phyloP scores from a whole-genome alignment of 345 rosid species.

The Cardamine chenopodiifolia region DNA sequence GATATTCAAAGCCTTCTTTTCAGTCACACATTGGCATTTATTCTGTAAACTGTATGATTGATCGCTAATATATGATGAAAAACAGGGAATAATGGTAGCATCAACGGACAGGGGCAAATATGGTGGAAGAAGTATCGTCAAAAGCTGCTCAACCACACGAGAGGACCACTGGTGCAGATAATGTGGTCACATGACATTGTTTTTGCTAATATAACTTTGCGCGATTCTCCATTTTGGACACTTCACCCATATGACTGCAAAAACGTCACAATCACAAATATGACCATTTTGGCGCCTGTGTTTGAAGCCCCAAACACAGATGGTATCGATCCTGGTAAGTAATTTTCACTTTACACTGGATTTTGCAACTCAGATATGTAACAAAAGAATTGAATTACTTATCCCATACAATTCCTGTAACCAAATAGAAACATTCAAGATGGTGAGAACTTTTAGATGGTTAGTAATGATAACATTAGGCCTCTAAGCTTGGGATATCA shows the following conservation, averaged over 20 bases:
- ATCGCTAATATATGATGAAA: slow-evolving; percentile 1
- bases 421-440: neutral
- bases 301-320: slow-evolving; percentile 88
- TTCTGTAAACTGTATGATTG: too few relatives aligned
- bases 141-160: slow-evolving; percentile 85
- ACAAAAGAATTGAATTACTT: neutral
- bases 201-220: slow-evolving; percentile 73
- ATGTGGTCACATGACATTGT: slow-evolving; percentile 86
- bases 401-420: neutral
- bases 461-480: slow-evolving; percentile 5
- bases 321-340: slow-evolving; percentile 94
- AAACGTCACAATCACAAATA: slow-evolving; percentile 69
- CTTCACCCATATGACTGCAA: slow-evolving; percentile 96
- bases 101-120: slow-evolving; percentile 82
- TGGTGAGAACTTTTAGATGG: neutral
- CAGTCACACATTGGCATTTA: neutral
- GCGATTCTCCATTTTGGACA: slow-evolving; percentile 96
- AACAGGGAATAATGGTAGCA: slow-evolving; percentile 88
- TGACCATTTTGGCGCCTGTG: slow-evolving; percentile 79
- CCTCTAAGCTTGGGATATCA: neutral
- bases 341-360: neutral
- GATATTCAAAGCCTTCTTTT: neutral
- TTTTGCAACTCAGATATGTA: neutral
- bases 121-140: slow-evolving; percentile 93
- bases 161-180: slow-evolving; percentile 89